phyloP scores from a whole-genome alignment of 2,329 filamentous ascomycete genomes.

The Celoporthe dispersa region DNA sequence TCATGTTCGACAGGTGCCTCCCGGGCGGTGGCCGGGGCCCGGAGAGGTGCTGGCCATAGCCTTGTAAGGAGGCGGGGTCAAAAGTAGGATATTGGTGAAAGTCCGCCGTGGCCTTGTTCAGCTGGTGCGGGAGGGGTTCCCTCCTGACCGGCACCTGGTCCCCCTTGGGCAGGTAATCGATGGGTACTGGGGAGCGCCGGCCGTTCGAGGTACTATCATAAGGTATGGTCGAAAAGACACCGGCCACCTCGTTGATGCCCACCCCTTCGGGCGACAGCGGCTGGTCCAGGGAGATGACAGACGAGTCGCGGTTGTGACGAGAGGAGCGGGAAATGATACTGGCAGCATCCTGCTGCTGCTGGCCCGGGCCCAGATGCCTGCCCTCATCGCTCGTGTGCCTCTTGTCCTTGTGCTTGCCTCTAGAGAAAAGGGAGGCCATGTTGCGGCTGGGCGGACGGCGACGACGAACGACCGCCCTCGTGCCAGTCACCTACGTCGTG shows the following conservation, averaged over 20 bases:
- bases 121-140: constrained; percentile 80
- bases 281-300: constrained; percentile 71
- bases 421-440: constrained; percentile 77
- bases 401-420: constrained; percentile 80
- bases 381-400: constrained; percentile 65
- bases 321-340: constrained; percentile 68
- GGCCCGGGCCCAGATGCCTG: constrained; percentile 56
- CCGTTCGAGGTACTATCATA: constrained; percentile 74
- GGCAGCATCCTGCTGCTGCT: constrained; percentile 40
- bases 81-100: constrained; percentile 88
- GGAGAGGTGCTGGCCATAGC: constrained; percentile 59
- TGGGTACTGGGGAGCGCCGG: constrained; percentile 69
- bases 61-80: constrained; percentile 56
- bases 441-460: constrained; percentile 23
- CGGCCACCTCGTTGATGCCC: constrained; percentile 74
- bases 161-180: constrained; percentile 73
- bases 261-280: constrained; percentile 63
- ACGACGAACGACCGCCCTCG: constrained; percentile 13
- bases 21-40: constrained; percentile 63
- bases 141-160: constrained; percentile 67
- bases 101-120: constrained; percentile 77
- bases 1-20: constrained; percentile 58
- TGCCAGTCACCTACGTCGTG: constrained; percentile 5
- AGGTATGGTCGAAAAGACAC: constrained; percentile 85
- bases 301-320: constrained; percentile 75